Evolutionary conservation across 2,329 filamentous ascomycete species (phyloP), one percentile per base, ranked within the genome.

Genomic region (Penicillium sp.): DNA sequence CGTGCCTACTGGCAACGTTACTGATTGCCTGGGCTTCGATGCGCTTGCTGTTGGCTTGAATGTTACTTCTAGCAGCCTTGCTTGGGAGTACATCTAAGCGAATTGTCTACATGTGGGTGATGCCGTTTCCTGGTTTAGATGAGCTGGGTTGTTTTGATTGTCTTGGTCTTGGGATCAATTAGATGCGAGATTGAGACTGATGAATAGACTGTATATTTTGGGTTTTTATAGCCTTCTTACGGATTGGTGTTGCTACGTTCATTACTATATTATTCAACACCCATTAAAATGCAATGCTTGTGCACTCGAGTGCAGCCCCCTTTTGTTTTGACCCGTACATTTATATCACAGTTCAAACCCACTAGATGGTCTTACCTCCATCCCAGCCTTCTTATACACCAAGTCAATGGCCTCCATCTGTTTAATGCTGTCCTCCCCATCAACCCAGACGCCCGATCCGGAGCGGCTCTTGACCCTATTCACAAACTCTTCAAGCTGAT

Each of bases 401-500:
- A 75, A 73, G 59, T 82, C 79, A 18, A 81, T 63, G 70, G 77
- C 76, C 61, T 69, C 70, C 75, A 78, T 77, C 67, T 79, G 75
- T 2, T 63, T 63, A 23, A 81, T 69, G 25, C 72, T 77, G 56
- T 81, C 78, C 48, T 78, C 73, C 1, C 60, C 61, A 15, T 66
- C 62, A 7, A 81, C 66, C 76, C 79, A 81, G 2, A 70, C 54
- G 1, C 68, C 70, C 4, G 72, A 67, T n/a, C 56, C 56, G 51
- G 73, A 55, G 1, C 73, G 66, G 0, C 75, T 76, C 44, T 72
- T 73, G 45, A 82, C 59, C 29, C 65, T 67, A 64, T 81, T 75
- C 12, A 81, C 77, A 61, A 82, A 82, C 55, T 75, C 70, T 64
- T 82, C 78, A 27, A 82, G 69, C 69, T 78, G 73, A 61, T 80